These are phyloP conservation scores for Candida dendrica DNA, from an alignment of 805 yeast genomes.

Conservation along the genomic window DNA sequence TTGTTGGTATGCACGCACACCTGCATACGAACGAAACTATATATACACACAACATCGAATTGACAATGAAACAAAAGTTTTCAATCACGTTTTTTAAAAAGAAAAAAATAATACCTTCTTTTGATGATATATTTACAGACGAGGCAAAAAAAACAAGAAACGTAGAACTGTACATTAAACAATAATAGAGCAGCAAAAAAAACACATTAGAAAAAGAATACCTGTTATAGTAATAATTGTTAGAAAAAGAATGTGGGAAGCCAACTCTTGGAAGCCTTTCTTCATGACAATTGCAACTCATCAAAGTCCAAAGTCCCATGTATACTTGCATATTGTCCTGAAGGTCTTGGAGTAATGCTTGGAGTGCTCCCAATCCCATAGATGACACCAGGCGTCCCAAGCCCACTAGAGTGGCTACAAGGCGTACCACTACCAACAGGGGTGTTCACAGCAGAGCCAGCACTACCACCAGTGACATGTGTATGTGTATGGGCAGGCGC, in stretches of 20 bases:
- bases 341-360: conserved; percentile 21
- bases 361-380: conserved; percentile 41
- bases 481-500: conserved; percentile 20
- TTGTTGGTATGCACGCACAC: too few relatives aligned
- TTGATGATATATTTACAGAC: too few relatives aligned
- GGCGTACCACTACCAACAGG: neutral
- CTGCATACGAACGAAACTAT: too few relatives aligned
- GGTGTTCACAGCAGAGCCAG: neutral
- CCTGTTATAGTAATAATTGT: too few relatives aligned
- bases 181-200: too few relatives aligned
- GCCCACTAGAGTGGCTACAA: neutral
- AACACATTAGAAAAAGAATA: too few relatives aligned
- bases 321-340: conserved; percentile 16
- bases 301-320: conserved; percentile 17
- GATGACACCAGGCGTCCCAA: conserved; percentile 30
- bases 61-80: too few relatives aligned
- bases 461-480: conserved; percentile 11
- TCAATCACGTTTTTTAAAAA: too few relatives aligned
- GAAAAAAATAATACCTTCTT: too few relatives aligned
- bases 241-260: neutral
- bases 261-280: neutral
- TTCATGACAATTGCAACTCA: conserved; percentile 1
- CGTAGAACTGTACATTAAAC: too few relatives aligned
- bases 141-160: too few relatives aligned
- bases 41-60: too few relatives aligned